These are phyloP conservation scores for Talaromyces stipitatus DNA, from an alignment of 495 filamentous ascomycete species.

Conservation along the genomic window DNA sequence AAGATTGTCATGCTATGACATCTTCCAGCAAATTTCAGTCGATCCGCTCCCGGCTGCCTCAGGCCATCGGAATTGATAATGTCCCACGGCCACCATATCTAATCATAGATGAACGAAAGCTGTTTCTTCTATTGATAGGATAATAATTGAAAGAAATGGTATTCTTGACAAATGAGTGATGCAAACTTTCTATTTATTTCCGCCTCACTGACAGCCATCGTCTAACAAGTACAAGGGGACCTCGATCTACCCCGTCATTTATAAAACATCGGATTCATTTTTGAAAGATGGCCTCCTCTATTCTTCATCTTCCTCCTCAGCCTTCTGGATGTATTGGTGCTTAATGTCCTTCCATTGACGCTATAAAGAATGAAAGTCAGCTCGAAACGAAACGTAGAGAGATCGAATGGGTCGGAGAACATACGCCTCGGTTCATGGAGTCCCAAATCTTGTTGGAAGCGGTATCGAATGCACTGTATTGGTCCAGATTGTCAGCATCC, in stretches of 20 bases:
- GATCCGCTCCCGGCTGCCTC: background rate
- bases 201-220: background rate
- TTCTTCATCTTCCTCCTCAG: conserved; percentile 51
- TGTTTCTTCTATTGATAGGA: background rate
- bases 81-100: no score
- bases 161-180: conserved; percentile 1
- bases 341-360: conserved; percentile 99
- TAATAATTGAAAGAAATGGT: background rate
- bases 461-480: conserved; percentile 65
- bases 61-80: no score
- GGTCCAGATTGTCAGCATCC: background rate
- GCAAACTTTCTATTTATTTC: conserved; percentile 1
- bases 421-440: conserved; percentile 77
- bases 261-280: background rate
- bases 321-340: conserved; percentile 64
- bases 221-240: conserved; percentile 4
- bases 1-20: background rate
- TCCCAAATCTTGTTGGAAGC: conserved; percentile 82
- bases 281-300: conserved; percentile 14
- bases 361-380: conserved; percentile 33
- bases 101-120: background rate
- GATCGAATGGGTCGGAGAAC: conserved; percentile 22
- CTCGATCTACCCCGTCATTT: background rate
- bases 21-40: background rate
- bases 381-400: background rate